Conservation (phyloP, 2,329 filamentous ascomycete genomes). For the Fusarium luffae region DNA sequence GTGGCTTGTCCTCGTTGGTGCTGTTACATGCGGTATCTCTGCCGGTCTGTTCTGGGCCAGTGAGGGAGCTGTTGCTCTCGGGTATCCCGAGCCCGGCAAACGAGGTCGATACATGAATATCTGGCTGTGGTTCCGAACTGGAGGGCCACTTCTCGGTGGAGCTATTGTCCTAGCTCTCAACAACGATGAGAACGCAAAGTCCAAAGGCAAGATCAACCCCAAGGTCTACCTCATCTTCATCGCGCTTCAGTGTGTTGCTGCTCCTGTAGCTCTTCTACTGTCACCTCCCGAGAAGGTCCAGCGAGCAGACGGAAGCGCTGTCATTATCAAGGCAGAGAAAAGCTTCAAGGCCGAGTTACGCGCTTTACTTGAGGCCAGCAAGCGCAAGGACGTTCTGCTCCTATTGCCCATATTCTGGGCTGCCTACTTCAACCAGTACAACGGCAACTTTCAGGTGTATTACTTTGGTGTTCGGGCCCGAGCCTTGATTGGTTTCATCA, state of each 20-base stretch:
- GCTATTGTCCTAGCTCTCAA: conserved; percentile 59
- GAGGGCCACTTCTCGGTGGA: conserved; percentile 11
- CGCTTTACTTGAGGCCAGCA: background rate
- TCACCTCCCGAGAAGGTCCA: conserved; percentile 17
- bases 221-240: conserved; percentile 36
- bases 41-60: conserved; percentile 62
- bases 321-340: conserved; percentile 5
- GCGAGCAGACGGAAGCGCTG: conserved; percentile 7
- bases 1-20: conserved; percentile 62
- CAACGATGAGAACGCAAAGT: conserved; percentile 47
- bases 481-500: conserved; percentile 10
- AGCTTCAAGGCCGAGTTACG: conserved; percentile 8
- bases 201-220: conserved; percentile 33
- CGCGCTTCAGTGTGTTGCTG: conserved; percentile 10
- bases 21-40: conserved; percentile 58
- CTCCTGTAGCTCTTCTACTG: conserved; percentile 9
- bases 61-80: conserved; percentile 60
- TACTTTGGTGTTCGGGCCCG: conserved; percentile 25
- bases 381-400: conserved; percentile 11
- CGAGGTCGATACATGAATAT: conserved; percentile 17
- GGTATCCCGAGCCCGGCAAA: conserved; percentile 51
- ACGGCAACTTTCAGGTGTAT: conserved; percentile 6
- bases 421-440: conserved; percentile 18
- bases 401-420: conserved; percentile 12
- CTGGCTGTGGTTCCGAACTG: conserved; percentile 20